Conservation (phyloP, 2,329 filamentous ascomycete genomes). For the Apiospora saccharicola region DNA sequence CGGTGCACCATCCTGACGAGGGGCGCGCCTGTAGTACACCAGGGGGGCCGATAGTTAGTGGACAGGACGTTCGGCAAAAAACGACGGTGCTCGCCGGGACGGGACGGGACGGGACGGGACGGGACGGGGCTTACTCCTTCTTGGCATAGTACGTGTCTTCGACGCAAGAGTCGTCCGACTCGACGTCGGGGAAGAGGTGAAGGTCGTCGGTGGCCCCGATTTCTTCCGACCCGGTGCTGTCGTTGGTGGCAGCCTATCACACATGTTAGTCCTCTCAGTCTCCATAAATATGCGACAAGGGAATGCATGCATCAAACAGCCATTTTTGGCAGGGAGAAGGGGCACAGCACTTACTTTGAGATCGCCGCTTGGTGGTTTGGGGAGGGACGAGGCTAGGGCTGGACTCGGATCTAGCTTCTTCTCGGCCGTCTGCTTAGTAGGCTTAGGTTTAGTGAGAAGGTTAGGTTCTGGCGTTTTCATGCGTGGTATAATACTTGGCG, state of each 20-base stretch:
- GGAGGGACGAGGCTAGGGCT: neutral
- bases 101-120: neutral
- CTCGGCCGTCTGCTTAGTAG: neutral
- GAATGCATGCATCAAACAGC: neutral
- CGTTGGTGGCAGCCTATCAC: neutral
- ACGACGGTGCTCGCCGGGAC: neutral
- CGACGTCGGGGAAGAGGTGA: neutral
- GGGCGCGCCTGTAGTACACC: neutral
- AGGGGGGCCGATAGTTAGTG: neutral
- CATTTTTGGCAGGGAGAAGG: neutral
- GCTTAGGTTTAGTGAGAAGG: neutral
- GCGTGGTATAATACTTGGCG: neutral
- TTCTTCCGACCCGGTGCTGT: neutral
- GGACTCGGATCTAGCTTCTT: neutral
- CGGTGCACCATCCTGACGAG: neutral
- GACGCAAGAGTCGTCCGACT: neutral
- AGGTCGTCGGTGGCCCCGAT: neutral
- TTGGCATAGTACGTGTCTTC: slow-evolving; percentile 8
- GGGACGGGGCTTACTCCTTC: neutral
- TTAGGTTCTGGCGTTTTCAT: neutral
- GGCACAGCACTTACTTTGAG: neutral
- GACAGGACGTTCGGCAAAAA: neutral
- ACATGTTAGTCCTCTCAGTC: neutral
- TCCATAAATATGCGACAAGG: neutral
- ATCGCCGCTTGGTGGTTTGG: neutral